These are phyloP conservation scores for Teratosphaeria epicoccoides DNA, from an alignment of 2,329 filamentous ascomycete species.

Conservation along the genomic window DNA sequence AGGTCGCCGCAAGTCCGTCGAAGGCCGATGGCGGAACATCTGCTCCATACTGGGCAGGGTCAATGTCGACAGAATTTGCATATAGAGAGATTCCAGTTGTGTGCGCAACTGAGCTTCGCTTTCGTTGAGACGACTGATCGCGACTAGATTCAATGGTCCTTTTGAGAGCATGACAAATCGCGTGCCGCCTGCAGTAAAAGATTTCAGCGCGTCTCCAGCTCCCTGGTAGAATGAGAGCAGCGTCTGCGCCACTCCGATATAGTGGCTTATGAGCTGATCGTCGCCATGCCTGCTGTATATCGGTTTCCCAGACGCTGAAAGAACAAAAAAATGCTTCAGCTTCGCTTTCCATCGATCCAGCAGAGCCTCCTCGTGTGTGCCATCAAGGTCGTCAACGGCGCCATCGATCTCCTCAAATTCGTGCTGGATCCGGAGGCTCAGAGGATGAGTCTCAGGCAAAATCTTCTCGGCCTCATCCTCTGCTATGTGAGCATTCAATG, in stretches of 20 bases:
- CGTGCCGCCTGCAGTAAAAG: constrained; percentile 77
- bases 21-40: constrained; percentile 81
- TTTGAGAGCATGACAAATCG: constrained; percentile 78
- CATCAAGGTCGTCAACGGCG: constrained; percentile 47
- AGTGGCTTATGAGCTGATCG: constrained; percentile 77
- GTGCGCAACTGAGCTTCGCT: constrained; percentile 77
- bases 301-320: constrained; percentile 92
- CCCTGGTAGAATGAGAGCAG: constrained; percentile 95
- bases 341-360: constrained; percentile 78
- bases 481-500: constrained; percentile 53
- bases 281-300: constrained; percentile 95
- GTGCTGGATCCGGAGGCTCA: constrained; percentile 55
- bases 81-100: constrained; percentile 89
- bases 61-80: constrained; percentile 93
- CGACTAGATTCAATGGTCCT: constrained; percentile 83
- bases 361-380: constrained; percentile 45
- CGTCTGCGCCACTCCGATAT: constrained; percentile 90
- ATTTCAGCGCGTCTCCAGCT: constrained; percentile 62
- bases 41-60: constrained; percentile 78
- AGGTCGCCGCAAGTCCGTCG: constrained; percentile 83
- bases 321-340: constrained; percentile 91
- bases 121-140: constrained; percentile 84
- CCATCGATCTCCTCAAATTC: constrained; percentile 62
- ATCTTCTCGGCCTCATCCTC: constrained; percentile 51
- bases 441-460: constrained; percentile 34